Conservation (phyloP, 2,329 filamentous ascomycete species). For the Calonectria ilicicola region DNA sequence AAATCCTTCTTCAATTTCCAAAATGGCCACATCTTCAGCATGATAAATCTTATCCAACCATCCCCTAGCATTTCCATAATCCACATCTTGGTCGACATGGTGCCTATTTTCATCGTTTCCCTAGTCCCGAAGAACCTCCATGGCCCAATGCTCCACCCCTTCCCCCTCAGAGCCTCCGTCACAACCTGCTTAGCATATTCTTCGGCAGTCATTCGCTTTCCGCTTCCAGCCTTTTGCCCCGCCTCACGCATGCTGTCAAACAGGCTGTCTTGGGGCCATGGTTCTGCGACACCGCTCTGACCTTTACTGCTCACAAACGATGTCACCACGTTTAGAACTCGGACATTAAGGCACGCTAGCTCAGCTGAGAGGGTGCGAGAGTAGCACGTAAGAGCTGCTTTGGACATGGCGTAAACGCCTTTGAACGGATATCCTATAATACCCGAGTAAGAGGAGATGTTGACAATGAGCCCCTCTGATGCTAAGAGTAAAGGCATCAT, state of each 20-base stretch:
- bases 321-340: slow-evolving; percentile 27
- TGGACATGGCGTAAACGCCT: slow-evolving; percentile 55
- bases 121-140: slow-evolving; percentile 26
- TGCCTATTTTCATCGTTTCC: slow-evolving; percentile 18
- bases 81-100: slow-evolving; percentile 12
- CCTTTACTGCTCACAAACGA: slow-evolving; percentile 22
- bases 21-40: slow-evolving; percentile 24
- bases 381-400: slow-evolving; percentile 53
- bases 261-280: slow-evolving; percentile 21
- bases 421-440: slow-evolving; percentile 43
- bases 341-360: slow-evolving; percentile 46
- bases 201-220: slow-evolving; percentile 22
- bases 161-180: slow-evolving; percentile 17
- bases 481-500: slow-evolving; percentile 51
- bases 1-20: slow-evolving; percentile 4
- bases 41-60: slow-evolving; percentile 21
- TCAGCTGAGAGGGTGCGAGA: slow-evolving; percentile 54
- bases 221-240: slow-evolving; percentile 20
- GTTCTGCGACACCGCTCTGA: slow-evolving; percentile 16
- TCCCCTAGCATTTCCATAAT: slow-evolving; percentile 20
- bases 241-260: slow-evolving; percentile 23
- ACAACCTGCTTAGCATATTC: slow-evolving; percentile 22
- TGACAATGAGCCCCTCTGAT: slow-evolving; percentile 48
- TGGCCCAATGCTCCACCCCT: slow-evolving; percentile 20
- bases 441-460: slow-evolving; percentile 52